Evolutionary conservation across 805 yeast species (phyloP).

Genomic region (Scheffersomyces amazonensis): DNA sequence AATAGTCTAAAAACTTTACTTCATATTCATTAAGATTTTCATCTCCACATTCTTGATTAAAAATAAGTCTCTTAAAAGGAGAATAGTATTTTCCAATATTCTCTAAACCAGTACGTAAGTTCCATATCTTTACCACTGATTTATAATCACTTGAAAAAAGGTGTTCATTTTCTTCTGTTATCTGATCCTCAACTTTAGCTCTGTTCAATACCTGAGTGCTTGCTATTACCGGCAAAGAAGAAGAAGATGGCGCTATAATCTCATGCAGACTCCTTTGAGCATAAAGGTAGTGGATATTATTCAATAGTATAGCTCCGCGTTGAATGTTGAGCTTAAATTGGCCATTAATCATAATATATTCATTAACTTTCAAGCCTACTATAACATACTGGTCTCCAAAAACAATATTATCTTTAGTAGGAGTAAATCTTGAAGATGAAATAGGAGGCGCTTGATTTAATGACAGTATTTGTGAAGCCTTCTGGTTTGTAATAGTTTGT

Average conservation of each 20-base stretch:
- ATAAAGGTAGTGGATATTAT: slow-evolving; percentile 28
- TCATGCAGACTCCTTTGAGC: slow-evolving; percentile 15
- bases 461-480: slow-evolving; percentile 3
- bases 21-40: slow-evolving; percentile 3
- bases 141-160: slow-evolving; percentile 37
- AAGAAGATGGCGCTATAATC: slow-evolving; percentile 31
- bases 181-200: slow-evolving; percentile 18
- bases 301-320: slow-evolving; percentile 46
- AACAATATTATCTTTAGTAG: slow-evolving; percentile 36
- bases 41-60: slow-evolving; percentile 12
- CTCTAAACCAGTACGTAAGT: slow-evolving; percentile 43
- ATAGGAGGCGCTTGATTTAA: not conserved
- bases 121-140: slow-evolving; percentile 38
- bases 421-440: slow-evolving; percentile 19
- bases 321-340: slow-evolving; percentile 42
- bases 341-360: slow-evolving; percentile 46
- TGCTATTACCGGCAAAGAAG: slow-evolving; percentile 41
- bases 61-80: slow-evolving; percentile 43
- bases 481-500: slow-evolving; percentile 1
- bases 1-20: slow-evolving; percentile 19
- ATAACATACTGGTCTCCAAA: slow-evolving; percentile 26
- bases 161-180: slow-evolving; percentile 33
- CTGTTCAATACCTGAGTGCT: slow-evolving; percentile 38
- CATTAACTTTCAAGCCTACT: slow-evolving; percentile 42
- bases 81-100: slow-evolving; percentile 41